Evolutionary conservation across 1,139 yeast genomes (phyloP), one percentile per base, ranked within the genome.

Genomic region (Pichia inconspicua): DNA sequence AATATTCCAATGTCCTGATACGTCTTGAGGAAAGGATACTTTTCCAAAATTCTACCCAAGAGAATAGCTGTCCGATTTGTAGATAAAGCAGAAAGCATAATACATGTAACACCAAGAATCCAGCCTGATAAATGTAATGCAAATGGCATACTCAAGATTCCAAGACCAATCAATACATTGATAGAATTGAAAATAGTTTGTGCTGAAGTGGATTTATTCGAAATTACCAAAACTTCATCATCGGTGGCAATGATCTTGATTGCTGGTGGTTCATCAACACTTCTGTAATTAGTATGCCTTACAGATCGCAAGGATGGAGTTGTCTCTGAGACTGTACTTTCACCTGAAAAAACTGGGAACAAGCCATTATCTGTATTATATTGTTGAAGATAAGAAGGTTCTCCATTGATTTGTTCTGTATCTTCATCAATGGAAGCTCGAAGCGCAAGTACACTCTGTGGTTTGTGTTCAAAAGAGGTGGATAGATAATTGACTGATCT

Each of bases 111-210:
- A 1, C 97, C 97, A 22, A 78, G 52, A 4, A 84, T 62, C 89
- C 95, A 84, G 0, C 97, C 97, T 0, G 96, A 75, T 47, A 84
- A 73, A 53, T 74, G 77, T 54, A 90, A 69, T 0, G 92, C 97
- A 57, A 84, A 73, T 0, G 97, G 96, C 44, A 90, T 70, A 1
- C 96, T 83, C 36, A 90, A 72, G 59, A 90, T 74, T 3, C 96
- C 97, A 42, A 90, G 79, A 0, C 97, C 97, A 58, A 89, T 80
- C 41, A 89, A 69, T 0, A 89, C 85, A 63, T 90, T 90, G 48
- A 89, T 82, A 3, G 95, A 80, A 62, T 90, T 90, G 70, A 90
- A 88, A 22, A 86, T 70, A 0, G 97, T 90, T 64, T 90, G 97
- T 0, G 90, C 84, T 0, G 81, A 83, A 0, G 97, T 89, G 4